Evolutionary conservation across 306 rosid genomes (phyloP).

Genomic region (Chamaecrista fasciculata): DNA sequence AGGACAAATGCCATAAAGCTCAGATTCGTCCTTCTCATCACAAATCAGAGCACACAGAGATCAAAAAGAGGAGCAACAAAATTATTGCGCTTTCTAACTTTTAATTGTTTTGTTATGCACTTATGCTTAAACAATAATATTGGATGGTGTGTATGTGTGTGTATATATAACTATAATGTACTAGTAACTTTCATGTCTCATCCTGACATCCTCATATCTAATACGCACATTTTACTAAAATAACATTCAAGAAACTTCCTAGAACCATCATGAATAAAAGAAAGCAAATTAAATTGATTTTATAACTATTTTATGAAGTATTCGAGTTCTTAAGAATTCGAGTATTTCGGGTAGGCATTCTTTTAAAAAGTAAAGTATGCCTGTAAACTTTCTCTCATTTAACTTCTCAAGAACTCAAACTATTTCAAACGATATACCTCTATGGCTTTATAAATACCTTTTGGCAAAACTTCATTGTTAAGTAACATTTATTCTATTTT

Average conservation of each 20-base stretch:
- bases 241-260: slow-evolving; percentile 4
- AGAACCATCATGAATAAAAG: background rate
- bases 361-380: no score
- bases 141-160: no score
- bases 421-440: no score
- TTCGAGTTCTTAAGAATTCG: background rate
- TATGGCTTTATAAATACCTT: no score
- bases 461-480: no score
- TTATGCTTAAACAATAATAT: background rate
- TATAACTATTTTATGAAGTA: background rate
- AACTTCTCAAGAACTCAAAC: no score
- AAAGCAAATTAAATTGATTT: no score
- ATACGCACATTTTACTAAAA: background rate
- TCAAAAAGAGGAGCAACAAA: background rate
- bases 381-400: no score
- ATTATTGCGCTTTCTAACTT: background rate
- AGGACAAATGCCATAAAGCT: background rate
- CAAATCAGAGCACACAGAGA: background rate
- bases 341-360: no score
- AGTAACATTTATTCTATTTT: no score
- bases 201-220: no score
- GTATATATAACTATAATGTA: background rate
- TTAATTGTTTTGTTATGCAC: background rate
- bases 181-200: background rate
- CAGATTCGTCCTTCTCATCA: slow-evolving; percentile 3